phyloP scores from a whole-genome alignment of 1,284 basidiomycete genomes.

The Exobasidium cylindrosporum region DNA sequence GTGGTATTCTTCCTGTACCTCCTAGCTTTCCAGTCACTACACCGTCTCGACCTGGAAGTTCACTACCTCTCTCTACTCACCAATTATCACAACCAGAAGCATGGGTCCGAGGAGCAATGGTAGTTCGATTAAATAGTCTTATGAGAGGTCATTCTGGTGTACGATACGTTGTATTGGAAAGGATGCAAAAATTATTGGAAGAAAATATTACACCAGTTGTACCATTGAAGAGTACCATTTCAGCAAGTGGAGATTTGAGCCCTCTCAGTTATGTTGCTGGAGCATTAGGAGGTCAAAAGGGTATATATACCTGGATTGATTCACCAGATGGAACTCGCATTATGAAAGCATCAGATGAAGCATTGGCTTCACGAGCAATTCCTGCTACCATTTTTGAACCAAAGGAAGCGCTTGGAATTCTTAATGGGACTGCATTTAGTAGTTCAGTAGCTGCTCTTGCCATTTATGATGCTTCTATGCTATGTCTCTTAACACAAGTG shows the following conservation, averaged over 20 bases:
- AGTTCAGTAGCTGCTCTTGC: constrained; percentile 58
- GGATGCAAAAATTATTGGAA: constrained; percentile 67
- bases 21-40: constrained; percentile 20
- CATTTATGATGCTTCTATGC: constrained; percentile 69
- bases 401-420: constrained; percentile 65
- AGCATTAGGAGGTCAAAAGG: constrained; percentile 3
- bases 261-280: constrained; percentile 65
- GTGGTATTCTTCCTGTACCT: constrained; percentile 38
- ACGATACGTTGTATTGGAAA: constrained; percentile 72
- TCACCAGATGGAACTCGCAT: constrained; percentile 65
- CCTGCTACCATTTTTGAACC: constrained; percentile 68
- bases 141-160: constrained; percentile 72
- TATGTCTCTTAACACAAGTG: constrained; percentile 70
- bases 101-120: constrained; percentile 82
- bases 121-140: constrained; percentile 75
- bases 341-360: constrained; percentile 61
- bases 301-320: constrained; percentile 11
- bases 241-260: constrained; percentile 66
- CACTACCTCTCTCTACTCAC: constrained; percentile 19
- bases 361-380: constrained; percentile 66
- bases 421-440: constrained; percentile 80
- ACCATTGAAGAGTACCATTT: constrained; percentile 75
- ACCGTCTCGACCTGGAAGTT: constrained; percentile 12
- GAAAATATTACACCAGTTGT: constrained; percentile 75
- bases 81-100: constrained; percentile 62